These are phyloP conservation scores for Pelagomonas calceolata DNA, from an alignment of 108 stramenopile genomes.

Conservation along the genomic window DNA sequence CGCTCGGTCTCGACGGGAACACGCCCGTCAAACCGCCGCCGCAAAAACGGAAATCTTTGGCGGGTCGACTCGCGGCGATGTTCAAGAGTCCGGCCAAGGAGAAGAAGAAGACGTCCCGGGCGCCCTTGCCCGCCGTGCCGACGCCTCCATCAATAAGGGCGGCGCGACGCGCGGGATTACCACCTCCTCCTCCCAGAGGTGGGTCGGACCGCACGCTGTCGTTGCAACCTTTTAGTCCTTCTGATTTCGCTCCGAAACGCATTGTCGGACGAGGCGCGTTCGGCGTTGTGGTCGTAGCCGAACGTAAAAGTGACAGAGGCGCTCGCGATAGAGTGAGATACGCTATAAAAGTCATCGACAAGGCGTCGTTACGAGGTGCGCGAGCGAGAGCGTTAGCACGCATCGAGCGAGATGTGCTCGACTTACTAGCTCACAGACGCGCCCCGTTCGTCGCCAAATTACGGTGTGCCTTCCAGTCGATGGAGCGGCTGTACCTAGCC, in stretches of 20 bases:
- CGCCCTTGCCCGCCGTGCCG: too few relatives aligned
- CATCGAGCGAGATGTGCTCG: slow-evolving; percentile 42
- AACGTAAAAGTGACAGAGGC: slow-evolving; percentile 1
- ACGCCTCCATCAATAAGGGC: too few relatives aligned
- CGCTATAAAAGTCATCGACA: slow-evolving; percentile 39
- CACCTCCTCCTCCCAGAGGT: too few relatives aligned
- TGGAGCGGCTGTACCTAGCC: background rate
- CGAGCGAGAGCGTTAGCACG: slow-evolving; percentile 8
- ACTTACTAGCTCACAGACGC: slow-evolving; percentile 10
- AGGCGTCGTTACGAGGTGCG: background rate
- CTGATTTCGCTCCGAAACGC: background rate
- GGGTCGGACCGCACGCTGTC: background rate
- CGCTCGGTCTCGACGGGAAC: too few relatives aligned
- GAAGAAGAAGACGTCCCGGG: too few relatives aligned
- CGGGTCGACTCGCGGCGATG: too few relatives aligned
- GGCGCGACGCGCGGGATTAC: too few relatives aligned
- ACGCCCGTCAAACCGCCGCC: too few relatives aligned
- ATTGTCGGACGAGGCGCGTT: slow-evolving; percentile 36
- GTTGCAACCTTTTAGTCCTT: background rate
- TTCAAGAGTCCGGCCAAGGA: too few relatives aligned
- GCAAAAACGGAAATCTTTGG: too few relatives aligned
- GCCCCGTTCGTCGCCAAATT: slow-evolving; percentile 3
- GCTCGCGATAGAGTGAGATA: slow-evolving; percentile 1
- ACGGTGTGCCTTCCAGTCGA: background rate
- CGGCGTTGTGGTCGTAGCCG: slow-evolving; percentile 42